phyloP scores from a whole-genome alignment of 2,329 filamentous ascomycete species.

The Scorias spongiosa region DNA sequence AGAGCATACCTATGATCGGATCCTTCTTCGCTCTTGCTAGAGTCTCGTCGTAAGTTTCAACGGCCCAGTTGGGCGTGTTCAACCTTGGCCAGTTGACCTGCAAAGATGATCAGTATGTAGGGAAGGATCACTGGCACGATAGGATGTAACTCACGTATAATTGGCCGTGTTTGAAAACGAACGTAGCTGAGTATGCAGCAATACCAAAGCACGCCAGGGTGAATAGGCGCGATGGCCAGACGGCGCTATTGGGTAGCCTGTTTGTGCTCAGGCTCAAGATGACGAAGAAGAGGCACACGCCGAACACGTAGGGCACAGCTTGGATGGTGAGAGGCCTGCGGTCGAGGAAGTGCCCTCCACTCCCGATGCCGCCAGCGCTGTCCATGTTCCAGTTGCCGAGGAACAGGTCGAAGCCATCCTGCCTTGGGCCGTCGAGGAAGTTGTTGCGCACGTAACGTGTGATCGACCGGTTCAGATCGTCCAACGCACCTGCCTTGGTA shows the following conservation, averaged over 20 bases:
- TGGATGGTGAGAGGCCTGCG: slow-evolving; percentile 76
- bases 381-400: slow-evolving; percentile 71
- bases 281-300: slow-evolving; percentile 72
- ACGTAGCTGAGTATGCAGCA: slow-evolving; percentile 55
- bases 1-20: slow-evolving; percentile 60
- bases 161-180: slow-evolving; percentile 73
- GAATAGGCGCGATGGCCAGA: slow-evolving; percentile 72
- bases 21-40: slow-evolving; percentile 71
- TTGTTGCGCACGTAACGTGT: slow-evolving; percentile 90
- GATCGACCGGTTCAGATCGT: slow-evolving; percentile 76
- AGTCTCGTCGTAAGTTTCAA: slow-evolving; percentile 79
- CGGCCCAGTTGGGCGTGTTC: slow-evolving; percentile 72
- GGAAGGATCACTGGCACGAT: background rate
- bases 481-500: slow-evolving; percentile 69
- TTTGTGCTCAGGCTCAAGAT: slow-evolving; percentile 59
- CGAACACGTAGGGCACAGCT: slow-evolving; percentile 80
- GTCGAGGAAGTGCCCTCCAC: slow-evolving; percentile 65
- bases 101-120: slow-evolving; percentile 7
- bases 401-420: slow-evolving; percentile 93
- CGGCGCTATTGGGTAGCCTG: slow-evolving; percentile 53
- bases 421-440: slow-evolving; percentile 80
- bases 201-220: slow-evolving; percentile 62
- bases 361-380: slow-evolving; percentile 49
- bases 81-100: slow-evolving; percentile 98
- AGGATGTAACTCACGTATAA: slow-evolving; percentile 63